These are phyloP conservation scores for Chaetoceros muelleri DNA, from an alignment of 108 stramenopile species.

Conservation along the genomic window DNA sequence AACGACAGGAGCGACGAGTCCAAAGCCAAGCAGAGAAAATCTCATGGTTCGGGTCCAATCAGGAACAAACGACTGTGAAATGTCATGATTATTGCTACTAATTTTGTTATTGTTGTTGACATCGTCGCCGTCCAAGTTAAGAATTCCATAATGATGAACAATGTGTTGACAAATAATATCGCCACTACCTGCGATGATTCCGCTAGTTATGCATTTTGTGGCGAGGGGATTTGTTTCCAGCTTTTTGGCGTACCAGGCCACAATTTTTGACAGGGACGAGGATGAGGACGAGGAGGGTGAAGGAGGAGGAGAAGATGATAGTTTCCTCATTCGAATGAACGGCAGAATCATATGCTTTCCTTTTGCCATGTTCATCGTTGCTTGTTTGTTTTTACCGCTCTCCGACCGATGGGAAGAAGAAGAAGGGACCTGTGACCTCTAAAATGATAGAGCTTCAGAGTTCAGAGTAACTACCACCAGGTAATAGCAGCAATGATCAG, in stretches of 20 bases:
- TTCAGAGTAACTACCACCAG: too few relatives aligned
- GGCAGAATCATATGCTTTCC: too few relatives aligned
- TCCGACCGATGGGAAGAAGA: conserved; percentile 10
- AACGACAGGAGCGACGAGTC: conserved; percentile 73
- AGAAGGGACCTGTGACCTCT: too few relatives aligned
- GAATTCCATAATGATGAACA: neutral
- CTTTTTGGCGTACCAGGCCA: conserved; percentile 48
- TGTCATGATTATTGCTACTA: neutral
- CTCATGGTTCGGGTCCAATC: conserved; percentile 47
- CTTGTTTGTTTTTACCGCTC: too few relatives aligned
- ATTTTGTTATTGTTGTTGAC: conserved; percentile 2
- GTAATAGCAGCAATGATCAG: too few relatives aligned
- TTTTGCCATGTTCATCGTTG: too few relatives aligned
- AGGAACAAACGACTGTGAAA: neutral
- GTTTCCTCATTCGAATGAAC: too few relatives aligned
- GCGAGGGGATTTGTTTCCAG: conserved; percentile 60
- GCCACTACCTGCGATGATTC: conserved; percentile 53
- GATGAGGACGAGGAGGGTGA: neutral
- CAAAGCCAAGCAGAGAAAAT: conserved; percentile 49
- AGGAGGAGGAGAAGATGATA: too few relatives aligned
- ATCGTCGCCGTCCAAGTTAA: conserved; percentile 1
- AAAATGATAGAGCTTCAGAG: too few relatives aligned
- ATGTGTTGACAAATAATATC: conserved; percentile 63
- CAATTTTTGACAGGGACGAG: neutral
- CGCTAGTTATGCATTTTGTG: conserved; percentile 66